Percentiles rank a stretch among this genome's conserved stretches.
These are phyloP conservation scores for Fusarium pseudograminearum DNA, from an alignment of 2,329 filamentous ascomycete species.

Conservation along the genomic window DNA sequence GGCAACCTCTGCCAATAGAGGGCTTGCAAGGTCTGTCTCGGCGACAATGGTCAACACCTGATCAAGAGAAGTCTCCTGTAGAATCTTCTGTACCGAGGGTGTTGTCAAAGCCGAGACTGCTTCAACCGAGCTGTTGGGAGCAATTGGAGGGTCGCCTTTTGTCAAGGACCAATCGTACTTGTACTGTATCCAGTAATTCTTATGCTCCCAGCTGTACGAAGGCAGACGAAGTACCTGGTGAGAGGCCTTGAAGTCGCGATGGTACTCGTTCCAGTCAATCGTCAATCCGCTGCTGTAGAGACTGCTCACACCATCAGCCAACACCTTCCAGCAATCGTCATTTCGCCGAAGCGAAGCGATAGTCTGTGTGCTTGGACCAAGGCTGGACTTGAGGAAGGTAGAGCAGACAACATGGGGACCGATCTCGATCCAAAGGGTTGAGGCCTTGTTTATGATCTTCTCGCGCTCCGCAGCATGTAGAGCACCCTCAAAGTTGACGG, in stretches of 20 bases:
- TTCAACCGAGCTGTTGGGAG: background rate
- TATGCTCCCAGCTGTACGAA: constrained; percentile 77
- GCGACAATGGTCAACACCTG: background rate
- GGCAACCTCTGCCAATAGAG: constrained; percentile 22
- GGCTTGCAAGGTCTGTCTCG: background rate
- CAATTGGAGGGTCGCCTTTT: constrained; percentile 62
- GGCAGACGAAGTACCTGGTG: constrained; percentile 71
- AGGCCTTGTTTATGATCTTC: constrained; percentile 63
- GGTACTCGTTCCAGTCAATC: constrained; percentile 76
- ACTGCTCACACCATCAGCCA: constrained; percentile 67
- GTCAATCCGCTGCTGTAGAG: constrained; percentile 71
- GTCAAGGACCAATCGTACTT: constrained; percentile 77
- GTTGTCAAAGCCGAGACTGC: constrained; percentile 12
- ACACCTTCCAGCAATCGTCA: constrained; percentile 73
- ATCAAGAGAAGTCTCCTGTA: constrained; percentile 23
- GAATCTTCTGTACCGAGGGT: constrained; percentile 37
- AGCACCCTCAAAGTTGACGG: constrained; percentile 73
- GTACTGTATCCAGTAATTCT: constrained; percentile 76
- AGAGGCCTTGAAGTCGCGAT: constrained; percentile 60
- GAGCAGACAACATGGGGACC: constrained; percentile 75
- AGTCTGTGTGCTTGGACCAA: constrained; percentile 64
- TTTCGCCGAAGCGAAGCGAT: constrained; percentile 72
- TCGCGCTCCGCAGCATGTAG: constrained; percentile 64
- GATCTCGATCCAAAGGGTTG: constrained; percentile 74
- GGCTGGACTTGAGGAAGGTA: constrained; percentile 71